phyloP scores from a whole-genome alignment of 1,284 basidiomycete species.

The Puccinia polysora region DNA sequence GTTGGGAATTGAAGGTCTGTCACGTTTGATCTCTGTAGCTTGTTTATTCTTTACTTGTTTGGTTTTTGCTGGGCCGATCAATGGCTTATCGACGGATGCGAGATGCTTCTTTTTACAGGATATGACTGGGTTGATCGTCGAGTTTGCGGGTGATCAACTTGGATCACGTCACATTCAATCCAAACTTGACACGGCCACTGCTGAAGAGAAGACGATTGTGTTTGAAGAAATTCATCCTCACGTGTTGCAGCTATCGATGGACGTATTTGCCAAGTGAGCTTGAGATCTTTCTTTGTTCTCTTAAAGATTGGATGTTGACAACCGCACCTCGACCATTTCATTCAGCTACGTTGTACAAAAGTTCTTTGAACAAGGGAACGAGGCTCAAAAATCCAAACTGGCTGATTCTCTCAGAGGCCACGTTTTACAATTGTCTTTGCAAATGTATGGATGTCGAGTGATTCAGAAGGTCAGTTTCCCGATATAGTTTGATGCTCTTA shows the following conservation, averaged over 20 bases:
- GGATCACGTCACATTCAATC: conserved; percentile 62
- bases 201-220: conserved; percentile 56
- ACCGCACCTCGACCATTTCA: conserved; percentile 49
- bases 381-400: conserved; percentile 68
- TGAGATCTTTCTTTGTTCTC: conserved; percentile 4
- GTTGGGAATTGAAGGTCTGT: conserved; percentile 72
- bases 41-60: not conserved
- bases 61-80: not conserved
- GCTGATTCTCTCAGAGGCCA: conserved; percentile 73
- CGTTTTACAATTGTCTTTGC: conserved; percentile 71
- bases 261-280: conserved; percentile 86
- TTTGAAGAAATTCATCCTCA: conserved; percentile 87
- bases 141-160: conserved; percentile 91
- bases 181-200: conserved; percentile 60
- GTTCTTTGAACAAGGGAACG: conserved; percentile 81
- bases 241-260: conserved; percentile 74
- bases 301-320: conserved; percentile 59
- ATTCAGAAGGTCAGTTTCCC: conserved; percentile 54
- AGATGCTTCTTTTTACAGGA: conserved; percentile 59
- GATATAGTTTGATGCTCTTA: too few relatives aligned
- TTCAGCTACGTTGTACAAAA: conserved; percentile 78
- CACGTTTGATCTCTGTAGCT: not conserved
- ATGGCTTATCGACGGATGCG: not conserved
- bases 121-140: conserved; percentile 77
- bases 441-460: conserved; percentile 84